phyloP scores from a whole-genome alignment of 228 moss, liverwort and hornwort species.

The Sphagnum fallax region DNA sequence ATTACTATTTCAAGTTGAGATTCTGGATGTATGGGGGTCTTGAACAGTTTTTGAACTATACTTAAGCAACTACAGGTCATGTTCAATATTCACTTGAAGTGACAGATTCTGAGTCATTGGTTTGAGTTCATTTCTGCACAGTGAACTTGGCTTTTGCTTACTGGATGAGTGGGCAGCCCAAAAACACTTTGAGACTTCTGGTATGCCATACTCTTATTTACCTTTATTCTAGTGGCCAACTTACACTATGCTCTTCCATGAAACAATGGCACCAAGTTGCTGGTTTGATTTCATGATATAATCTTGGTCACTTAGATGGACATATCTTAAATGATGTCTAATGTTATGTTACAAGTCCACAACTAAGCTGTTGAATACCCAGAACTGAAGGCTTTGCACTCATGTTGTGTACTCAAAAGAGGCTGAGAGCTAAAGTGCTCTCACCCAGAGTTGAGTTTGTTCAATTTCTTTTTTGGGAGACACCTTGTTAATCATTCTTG shows the following conservation, averaged over 20 bases:
- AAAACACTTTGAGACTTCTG: conserved; percentile 67
- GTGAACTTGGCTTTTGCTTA: conserved; percentile 89
- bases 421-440: too few species aligned
- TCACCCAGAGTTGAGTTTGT: too few species aligned
- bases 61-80: too few species aligned
- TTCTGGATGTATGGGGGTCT: too few species aligned
- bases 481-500: not conserved
- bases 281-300: conserved; percentile 1
- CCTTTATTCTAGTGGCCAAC: not conserved
- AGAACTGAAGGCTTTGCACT: not conserved
- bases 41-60: too few species aligned
- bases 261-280: not conserved
- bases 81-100: too few species aligned
- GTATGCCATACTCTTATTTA: conserved; percentile 16
- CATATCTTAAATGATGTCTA: too few species aligned
- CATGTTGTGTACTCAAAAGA: too few species aligned
- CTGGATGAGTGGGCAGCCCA: conserved; percentile 74
- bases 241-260: not conserved
- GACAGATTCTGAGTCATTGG: too few species aligned
- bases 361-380: not conserved
- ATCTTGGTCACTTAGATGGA: not conserved
- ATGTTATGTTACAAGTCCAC: too few species aligned
- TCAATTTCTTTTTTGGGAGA: not conserved
- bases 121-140: conserved; percentile 10
- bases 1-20: too few species aligned